phyloP scores from a whole-genome alignment of 257 asterid genomes.

The Nicotiana tabacum region DNA sequence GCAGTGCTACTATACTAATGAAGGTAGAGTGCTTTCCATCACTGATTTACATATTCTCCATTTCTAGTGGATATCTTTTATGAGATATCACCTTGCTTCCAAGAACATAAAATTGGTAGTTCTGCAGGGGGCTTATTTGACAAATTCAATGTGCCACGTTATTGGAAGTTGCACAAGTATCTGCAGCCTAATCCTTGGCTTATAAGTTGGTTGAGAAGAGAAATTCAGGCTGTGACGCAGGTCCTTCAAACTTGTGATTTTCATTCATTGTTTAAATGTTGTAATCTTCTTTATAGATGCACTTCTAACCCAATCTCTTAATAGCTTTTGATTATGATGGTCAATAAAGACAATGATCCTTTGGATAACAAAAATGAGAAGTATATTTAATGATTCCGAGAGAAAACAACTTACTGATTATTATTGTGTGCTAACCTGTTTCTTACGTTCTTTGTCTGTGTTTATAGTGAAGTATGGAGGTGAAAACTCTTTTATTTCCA shows the following conservation, averaged over 20 bases:
- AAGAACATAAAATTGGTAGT: not conserved
- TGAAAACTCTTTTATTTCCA: not conserved
- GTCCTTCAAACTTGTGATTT: constrained; percentile 20
- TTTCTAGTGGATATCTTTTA: constrained; percentile 4
- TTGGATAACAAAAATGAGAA: not conserved
- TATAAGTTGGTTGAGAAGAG: constrained; percentile 67
- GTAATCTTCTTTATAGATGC: not conserved
- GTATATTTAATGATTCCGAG: not conserved
- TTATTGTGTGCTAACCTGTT: not conserved
- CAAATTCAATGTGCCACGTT: constrained; percentile 35
- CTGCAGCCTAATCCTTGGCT: constrained; percentile 48
- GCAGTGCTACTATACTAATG: constrained; percentile 59
- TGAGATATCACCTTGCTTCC: not conserved
- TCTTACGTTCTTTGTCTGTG: not conserved
- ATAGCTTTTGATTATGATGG: not conserved
- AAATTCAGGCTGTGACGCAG: constrained; percentile 69
- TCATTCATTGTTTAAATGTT: not conserved
- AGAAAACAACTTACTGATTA: not conserved
- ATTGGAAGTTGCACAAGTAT: constrained; percentile 67
- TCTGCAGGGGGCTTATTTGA: constrained; percentile 42
- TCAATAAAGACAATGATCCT: not conserved
- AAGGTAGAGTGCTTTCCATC: constrained; percentile 38
- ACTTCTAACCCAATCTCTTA: not conserved
- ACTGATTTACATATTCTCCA: not conserved
- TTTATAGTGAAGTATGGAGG: constrained; percentile 2